Evolutionary conservation across 495 filamentous ascomycete species (phyloP), one percentile per base, ranked within the genome.

Genomic region (Penicillium soppii): DNA sequence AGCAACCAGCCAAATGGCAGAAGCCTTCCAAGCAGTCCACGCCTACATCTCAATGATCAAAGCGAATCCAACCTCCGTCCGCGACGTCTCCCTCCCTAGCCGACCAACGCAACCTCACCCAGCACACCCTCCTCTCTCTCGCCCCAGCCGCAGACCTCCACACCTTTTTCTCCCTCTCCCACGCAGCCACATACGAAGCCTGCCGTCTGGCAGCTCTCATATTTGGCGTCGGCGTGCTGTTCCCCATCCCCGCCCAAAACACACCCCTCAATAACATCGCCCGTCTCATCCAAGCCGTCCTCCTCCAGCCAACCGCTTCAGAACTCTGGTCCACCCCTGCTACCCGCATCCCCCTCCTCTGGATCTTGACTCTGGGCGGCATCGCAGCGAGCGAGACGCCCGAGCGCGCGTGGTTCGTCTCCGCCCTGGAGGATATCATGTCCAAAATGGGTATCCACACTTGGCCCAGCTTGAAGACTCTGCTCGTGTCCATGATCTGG

Each of bases 171-270:
- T 20, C 51, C 0, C 52, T 59, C 35, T 47, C 51, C 2, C 58
- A 66, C 5, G 54, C 54, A 19, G 41, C 63, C 12, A 62, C 67
- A 16, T 73, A 72, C 47, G 71, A 76, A 39, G 53, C 69, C n/a
- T 68, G 59, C 37, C 71, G 71, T 27, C 56, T 76, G 2, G 64
- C 70, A 0, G 56, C 49, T 7, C 42, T 67, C 0, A 63, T 76
- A 3, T 73, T 66, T 42, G 57, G 67, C 21, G 63, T 69, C 12
- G 69, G 70, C 32, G 67, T 76, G 7, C 50, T 73, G 37, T 70
- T 76, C 41, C 73, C 73, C 3, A 65, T 76, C 1, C 71, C 71
- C 7, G 57, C 57, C 9, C 63, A 69, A 29, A 73, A 65, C 32
- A 66, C 62, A 0, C 71, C 73, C 0, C 57, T 74, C 8, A 32